These are phyloP conservation scores for Picea sitchensis DNA, from an alignment of 75 land plant species.

Conservation along the genomic window DNA sequence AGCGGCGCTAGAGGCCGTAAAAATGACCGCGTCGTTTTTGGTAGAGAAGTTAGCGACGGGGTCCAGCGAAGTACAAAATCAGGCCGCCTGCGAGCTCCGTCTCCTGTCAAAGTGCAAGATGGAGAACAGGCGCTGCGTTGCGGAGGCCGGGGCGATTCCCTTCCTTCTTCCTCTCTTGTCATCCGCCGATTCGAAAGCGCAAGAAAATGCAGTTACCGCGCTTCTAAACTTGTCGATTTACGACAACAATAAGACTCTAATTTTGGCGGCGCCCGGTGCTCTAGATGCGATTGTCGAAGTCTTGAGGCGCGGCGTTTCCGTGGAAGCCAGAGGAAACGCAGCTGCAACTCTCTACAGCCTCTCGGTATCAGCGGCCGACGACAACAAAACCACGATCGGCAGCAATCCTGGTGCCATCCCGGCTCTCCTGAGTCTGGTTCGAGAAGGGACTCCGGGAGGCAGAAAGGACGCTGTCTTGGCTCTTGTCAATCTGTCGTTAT, in stretches of 20 bases:
- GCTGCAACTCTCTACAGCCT: conserved; percentile 72
- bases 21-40: too few relatives aligned
- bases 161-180: conserved; percentile 29
- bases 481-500: conserved; percentile 51
- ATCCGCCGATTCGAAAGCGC: conserved; percentile 26
- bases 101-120: conserved; percentile 74
- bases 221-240: conserved; percentile 33
- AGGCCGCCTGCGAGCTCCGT: conserved; percentile 77
- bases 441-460: conserved; percentile 22
- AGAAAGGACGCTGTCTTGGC: conserved; percentile 74
- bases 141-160: too few relatives aligned
- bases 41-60: conserved; percentile 45
- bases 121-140: conserved; percentile 39
- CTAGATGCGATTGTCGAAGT: conserved; percentile 51
- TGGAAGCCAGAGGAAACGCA: conserved; percentile 77
- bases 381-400: conserved; percentile 8
- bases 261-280: conserved; percentile 49
- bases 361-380: conserved; percentile 43
- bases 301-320: conserved; percentile 31
- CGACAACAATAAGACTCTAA: conserved; percentile 33
- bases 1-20: too few relatives aligned
- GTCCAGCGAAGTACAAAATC: conserved; percentile 39
- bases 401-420: too few relatives aligned
- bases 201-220: conserved; percentile 17
- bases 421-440: too few relatives aligned